phyloP scores from a whole-genome alignment of 331 rosid genomes.

The Malus hybrid region DNA sequence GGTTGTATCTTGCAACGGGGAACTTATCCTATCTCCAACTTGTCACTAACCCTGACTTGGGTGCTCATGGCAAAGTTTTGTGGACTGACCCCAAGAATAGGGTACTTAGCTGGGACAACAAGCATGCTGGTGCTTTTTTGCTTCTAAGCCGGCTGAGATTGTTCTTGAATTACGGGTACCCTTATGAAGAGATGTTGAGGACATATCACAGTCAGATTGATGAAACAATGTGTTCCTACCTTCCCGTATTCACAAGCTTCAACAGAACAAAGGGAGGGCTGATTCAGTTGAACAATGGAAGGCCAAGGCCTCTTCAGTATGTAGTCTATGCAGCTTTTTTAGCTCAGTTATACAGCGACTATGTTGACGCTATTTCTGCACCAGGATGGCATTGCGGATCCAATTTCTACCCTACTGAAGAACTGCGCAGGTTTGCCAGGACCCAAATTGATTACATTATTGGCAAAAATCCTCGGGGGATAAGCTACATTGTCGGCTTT shows the following conservation, averaged over 20 bases:
- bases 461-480: slow-evolving; percentile 5
- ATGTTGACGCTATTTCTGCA: not conserved
- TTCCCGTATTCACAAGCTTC: slow-evolving; percentile 1
- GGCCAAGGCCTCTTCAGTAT: slow-evolving; percentile 14
- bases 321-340: slow-evolving; percentile 18
- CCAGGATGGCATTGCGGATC: slow-evolving; percentile 9
- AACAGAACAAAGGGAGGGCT: slow-evolving; percentile 16
- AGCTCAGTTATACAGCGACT: slow-evolving; percentile 20
- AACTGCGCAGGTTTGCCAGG: not conserved
- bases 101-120: slow-evolving; percentile 23
- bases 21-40: slow-evolving; percentile 8
- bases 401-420: not conserved
- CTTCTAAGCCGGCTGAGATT: slow-evolving; percentile 13
- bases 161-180: slow-evolving; percentile 10
- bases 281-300: slow-evolving; percentile 14
- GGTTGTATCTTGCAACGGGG: slow-evolving; percentile 21
- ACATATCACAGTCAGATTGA: not conserved
- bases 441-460: slow-evolving; percentile 17
- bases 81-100: not conserved
- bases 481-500: slow-evolving; percentile 13
- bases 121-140: slow-evolving; percentile 18
- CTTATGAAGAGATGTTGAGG: slow-evolving; percentile 11
- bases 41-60: slow-evolving; percentile 3
- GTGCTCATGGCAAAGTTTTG: not conserved
- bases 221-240: slow-evolving; percentile 15